Conservation (phyloP, 1,139 yeast species). For the Candida sp. region DNA sequence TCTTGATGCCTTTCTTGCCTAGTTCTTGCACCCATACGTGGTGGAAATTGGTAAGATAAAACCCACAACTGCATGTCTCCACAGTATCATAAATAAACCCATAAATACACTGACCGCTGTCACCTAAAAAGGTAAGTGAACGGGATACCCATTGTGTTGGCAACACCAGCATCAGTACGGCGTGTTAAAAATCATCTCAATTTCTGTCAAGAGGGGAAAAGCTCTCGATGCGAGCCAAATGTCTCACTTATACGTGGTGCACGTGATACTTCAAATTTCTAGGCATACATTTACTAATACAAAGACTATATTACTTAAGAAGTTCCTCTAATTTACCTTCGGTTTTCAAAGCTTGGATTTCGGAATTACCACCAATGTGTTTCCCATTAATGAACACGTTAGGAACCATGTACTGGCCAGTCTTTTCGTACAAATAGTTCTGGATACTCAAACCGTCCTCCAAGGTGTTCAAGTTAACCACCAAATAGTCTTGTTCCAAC, state of each 20-base stretch:
- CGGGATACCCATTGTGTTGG: conserved; percentile 13
- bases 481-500: conserved; percentile 16
- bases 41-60: conserved; percentile 30
- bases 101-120: conserved; percentile 12
- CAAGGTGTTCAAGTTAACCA: conserved; percentile 23
- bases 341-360: conserved; percentile 48
- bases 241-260: too few species aligned
- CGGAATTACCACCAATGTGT: conserved; percentile 90
- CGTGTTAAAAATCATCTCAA: not conserved
- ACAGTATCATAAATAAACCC: conserved; percentile 15
- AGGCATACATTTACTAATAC: too few species aligned
- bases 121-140: conserved; percentile 3
- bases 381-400: conserved; percentile 79
- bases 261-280: too few species aligned
- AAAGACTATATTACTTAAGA: not conserved
- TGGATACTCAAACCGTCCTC: conserved; percentile 48
- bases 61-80: conserved; percentile 17
- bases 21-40: conserved; percentile 32
- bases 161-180: conserved; percentile 2
- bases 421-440: conserved; percentile 63
- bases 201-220: too few species aligned
- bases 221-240: too few species aligned
- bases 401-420: conserved; percentile 89
- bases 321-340: conserved; percentile 4
- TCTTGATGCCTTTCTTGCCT: conserved; percentile 17